Evolutionary conservation across 371 early-diverging fungal genomes (phyloP), one percentile per base, ranked within the genome.

Genomic region (Apophysomyces trapeziformis): DNA sequence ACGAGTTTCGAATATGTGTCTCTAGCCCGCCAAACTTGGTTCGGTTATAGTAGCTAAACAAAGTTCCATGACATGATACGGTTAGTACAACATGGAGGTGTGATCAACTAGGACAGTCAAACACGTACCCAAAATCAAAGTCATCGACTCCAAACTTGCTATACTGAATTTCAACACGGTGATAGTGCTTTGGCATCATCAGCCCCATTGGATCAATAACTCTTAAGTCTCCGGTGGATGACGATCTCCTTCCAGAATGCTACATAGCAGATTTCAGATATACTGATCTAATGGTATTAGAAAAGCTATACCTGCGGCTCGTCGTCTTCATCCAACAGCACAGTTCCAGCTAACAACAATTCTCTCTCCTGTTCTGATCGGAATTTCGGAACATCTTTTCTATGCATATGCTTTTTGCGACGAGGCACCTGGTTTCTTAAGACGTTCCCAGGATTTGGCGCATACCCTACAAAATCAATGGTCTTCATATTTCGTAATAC

Each of bases 71-170:
- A 21, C 18, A 13, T 37, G 11, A n/a, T 54, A 57, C 57, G 21
- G 47, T 50, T 8, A 38, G 37, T 32, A 7, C 35, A 6, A 2
- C 9, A 41, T 4, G 43, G 21, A 41, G 43, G 16, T 38, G n/a
- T 5, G 7, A 13, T 13, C 4, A 39, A 46, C 38, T 7, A 43
- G 6, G 38, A 47, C 47, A 18, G 18, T 21, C 2, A 26, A 26
- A 8, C 13, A 56, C 76, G 68, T 73, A 92, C 71, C 89, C 94
- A 85, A 98, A 98, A 72, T 98, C 97, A 75, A 97, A 98, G 80
- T 98, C 98, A 57, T 98, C 97, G 5, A 98, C 90, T 37, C 98
- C 98, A 74, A 97, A 98, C 69, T 90, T 85, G 69, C 88, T 87
- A 68, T 93, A 93, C 64, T 93, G 88, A 73, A 94, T 94, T 64